Conservation (phyloP, 164 flowering plant species). For the Cinnamomum chago region DNA sequence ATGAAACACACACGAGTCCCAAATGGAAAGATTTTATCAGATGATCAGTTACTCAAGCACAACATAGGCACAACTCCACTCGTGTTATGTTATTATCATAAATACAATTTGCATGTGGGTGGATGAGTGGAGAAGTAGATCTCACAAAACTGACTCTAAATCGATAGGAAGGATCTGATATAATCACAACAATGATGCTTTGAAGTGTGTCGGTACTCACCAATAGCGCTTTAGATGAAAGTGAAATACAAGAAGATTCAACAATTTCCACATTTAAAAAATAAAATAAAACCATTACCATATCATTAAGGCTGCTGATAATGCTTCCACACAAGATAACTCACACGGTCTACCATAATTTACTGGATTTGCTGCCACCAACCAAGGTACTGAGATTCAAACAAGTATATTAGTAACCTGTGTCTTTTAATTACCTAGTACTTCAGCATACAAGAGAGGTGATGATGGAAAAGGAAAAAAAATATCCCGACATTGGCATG, state of each 20-base stretch:
- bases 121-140: too few species aligned
- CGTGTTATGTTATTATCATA: too few species aligned
- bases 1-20: too few species aligned
- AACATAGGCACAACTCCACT: background rate
- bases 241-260: background rate
- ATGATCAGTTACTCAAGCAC: background rate
- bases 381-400: conserved; percentile 83
- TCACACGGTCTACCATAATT: conserved; percentile 97
- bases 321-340: conserved; percentile 95
- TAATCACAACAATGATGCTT: background rate
- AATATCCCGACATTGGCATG: background rate
- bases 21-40: too few species aligned
- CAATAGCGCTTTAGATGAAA: background rate
- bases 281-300: conserved; percentile 42
- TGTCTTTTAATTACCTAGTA: background rate
- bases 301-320: conserved; percentile 85
- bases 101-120: too few species aligned
- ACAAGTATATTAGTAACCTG: background rate
- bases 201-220: background rate
- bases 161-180: background rate
- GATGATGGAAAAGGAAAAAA: background rate
- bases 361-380: conserved; percentile 97
- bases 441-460: background rate
- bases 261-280: background rate
- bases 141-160: background rate